Conservation (phyloP, 2,329 filamentous ascomycete species). For the Fusarium beomiforme region DNA sequence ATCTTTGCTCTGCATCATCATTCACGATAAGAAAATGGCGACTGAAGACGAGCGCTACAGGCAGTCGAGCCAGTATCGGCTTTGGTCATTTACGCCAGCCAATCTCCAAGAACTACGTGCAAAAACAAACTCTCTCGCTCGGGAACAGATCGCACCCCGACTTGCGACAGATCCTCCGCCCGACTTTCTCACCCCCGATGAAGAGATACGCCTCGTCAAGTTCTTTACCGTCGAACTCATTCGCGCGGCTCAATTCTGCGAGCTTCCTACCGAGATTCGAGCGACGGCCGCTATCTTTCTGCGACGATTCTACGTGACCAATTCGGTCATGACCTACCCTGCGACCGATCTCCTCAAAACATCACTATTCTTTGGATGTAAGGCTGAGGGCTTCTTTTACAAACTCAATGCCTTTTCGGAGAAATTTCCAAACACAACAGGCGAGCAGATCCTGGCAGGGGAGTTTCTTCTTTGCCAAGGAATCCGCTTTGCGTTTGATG, state of each 20-base stretch:
- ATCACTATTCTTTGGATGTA: slow-evolving; percentile 91
- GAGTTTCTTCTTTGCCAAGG: slow-evolving; percentile 95
- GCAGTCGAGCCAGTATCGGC: slow-evolving; percentile 85
- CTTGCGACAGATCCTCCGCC: slow-evolving; percentile 67
- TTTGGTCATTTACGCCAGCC: slow-evolving; percentile 89
- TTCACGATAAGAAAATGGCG: slow-evolving; percentile 62
- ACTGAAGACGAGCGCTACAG: slow-evolving; percentile 93
- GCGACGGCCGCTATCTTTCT: slow-evolving; percentile 87
- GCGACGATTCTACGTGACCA: slow-evolving; percentile 93
- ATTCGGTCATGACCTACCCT: slow-evolving; percentile 96
- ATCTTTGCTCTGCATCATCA: slow-evolving; percentile 1
- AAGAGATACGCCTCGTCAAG: slow-evolving; percentile 83
- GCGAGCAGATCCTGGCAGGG: slow-evolving; percentile 86
- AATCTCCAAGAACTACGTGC: slow-evolving; percentile 76
- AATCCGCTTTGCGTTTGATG: slow-evolving; percentile 91
- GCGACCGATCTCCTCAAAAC: slow-evolving; percentile 90
- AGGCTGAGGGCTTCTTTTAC: slow-evolving; percentile 87
- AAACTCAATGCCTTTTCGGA: slow-evolving; percentile 72
- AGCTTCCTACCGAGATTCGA: slow-evolving; percentile 62
- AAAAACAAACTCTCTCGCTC: slow-evolving; percentile 82
- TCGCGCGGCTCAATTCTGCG: slow-evolving; percentile 64
- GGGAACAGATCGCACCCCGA: slow-evolving; percentile 66
- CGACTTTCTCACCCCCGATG: slow-evolving; percentile 83
- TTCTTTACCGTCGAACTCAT: slow-evolving; percentile 75
- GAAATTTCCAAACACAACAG: slow-evolving; percentile 74